These are phyloP conservation scores for Cryphonectria radicalis DNA, from an alignment of 2,329 filamentous ascomycete species.

Conservation along the genomic window DNA sequence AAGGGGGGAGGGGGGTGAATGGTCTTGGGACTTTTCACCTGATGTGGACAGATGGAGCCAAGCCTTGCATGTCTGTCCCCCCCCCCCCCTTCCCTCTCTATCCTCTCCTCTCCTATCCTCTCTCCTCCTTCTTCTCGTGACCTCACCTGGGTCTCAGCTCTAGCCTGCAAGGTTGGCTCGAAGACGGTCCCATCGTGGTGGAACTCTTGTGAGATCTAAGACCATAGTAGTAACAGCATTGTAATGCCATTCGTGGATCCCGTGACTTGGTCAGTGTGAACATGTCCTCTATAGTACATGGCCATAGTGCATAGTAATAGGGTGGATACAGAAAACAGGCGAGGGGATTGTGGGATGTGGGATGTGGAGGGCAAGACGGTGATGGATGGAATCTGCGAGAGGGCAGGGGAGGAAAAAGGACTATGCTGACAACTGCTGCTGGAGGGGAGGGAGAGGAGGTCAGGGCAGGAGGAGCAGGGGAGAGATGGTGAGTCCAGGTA, in stretches of 20 bases:
- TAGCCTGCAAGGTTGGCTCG: not conserved
- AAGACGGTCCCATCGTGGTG: not conserved
- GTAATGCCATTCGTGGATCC: not conserved
- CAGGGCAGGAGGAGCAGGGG: not conserved
- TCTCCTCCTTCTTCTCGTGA: not conserved
- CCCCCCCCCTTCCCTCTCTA: not conserved
- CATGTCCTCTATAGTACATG: not conserved
- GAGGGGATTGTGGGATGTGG: not conserved
- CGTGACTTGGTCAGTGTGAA: not conserved
- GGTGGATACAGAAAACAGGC: not conserved
- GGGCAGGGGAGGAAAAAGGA: not conserved
- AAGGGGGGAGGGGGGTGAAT: not conserved
- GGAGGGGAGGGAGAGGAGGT: not conserved
- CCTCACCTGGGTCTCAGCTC: not conserved
- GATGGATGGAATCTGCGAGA: not conserved
- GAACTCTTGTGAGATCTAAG: not conserved
- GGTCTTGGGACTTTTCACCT: not conserved
- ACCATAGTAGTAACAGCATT: not conserved
- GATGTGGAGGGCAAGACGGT: not conserved
- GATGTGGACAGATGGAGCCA: not conserved
- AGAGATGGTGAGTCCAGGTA: not conserved
- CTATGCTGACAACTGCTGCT: not conserved
- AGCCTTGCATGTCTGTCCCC: not conserved
- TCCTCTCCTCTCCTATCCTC: not conserved
- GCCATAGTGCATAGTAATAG: not conserved